Evolutionary conservation across 1,284 basidiomycete genomes (phyloP).

Genomic region (Dichomitus squalens): DNA sequence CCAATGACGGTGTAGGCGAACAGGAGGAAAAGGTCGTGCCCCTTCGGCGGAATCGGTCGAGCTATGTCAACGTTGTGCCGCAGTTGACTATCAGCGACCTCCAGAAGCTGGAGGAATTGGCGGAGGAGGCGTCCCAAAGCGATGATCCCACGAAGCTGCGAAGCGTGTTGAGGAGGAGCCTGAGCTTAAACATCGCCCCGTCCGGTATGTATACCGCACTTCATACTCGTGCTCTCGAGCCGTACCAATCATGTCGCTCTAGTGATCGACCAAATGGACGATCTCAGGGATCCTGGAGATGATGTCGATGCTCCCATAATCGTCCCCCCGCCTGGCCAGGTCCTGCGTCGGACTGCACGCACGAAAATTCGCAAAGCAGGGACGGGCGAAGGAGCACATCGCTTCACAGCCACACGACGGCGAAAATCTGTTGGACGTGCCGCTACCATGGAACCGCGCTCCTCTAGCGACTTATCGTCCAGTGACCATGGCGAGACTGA

Average conservation of each 20-base stretch:
- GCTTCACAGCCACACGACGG: conserved; percentile 65
- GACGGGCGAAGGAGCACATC: conserved; percentile 78
- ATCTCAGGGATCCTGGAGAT: conserved; percentile 66
- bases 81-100: conserved; percentile 90
- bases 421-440: conserved; percentile 43
- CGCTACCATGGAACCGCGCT: conserved; percentile 26
- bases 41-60: conserved; percentile 66
- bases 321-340: conserved; percentile 85
- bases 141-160: conserved; percentile 87
- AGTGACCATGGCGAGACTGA: conserved; percentile 65
- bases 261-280: conserved; percentile 71
- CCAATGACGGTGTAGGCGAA: conserved; percentile 73
- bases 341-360: conserved; percentile 88
- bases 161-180: conserved; percentile 81
- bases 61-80: conserved; percentile 52
- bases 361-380: conserved; percentile 96
- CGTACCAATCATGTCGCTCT: conserved; percentile 19
- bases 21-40: conserved; percentile 66
- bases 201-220: conserved; percentile 61
- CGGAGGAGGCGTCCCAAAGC: conserved; percentile 83
- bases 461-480: conserved; percentile 56
- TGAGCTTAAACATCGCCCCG: conserved; percentile 87
- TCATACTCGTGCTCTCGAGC: conserved; percentile 2
- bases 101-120: conserved; percentile 90
- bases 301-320: conserved; percentile 90